A percentile compares a stretch with the other conserved stretches of the same genome.
Conservation (phyloP, 2,329 filamentous ascomycete genomes). For the Intubia oerlemansii region DNA sequence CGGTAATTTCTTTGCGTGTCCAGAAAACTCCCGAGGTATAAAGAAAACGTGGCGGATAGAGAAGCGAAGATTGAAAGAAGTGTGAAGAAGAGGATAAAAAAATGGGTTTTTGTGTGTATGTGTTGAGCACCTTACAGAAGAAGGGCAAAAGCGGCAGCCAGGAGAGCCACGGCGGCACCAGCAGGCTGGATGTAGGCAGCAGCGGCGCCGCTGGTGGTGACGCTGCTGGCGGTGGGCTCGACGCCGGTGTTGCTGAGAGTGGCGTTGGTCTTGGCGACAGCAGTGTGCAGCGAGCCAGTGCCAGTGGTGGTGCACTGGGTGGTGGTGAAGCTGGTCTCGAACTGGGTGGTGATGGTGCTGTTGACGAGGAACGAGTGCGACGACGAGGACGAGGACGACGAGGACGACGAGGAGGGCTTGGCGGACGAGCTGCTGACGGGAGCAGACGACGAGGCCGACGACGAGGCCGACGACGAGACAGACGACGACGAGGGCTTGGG, state of each 20-base stretch:
- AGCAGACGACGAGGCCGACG: constrained; percentile 16
- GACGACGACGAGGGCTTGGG: constrained; percentile 14
- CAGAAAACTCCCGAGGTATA: too few relatives aligned
- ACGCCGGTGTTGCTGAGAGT: too few relatives aligned
- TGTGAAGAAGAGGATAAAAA: background rate
- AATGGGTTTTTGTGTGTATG: background rate
- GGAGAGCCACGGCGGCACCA: constrained; percentile 11
- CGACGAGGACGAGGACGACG: constrained; percentile 7
- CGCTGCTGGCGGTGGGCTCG: constrained; percentile 4
- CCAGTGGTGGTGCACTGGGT: constrained; percentile 6
- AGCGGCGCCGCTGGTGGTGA: constrained; percentile 13
- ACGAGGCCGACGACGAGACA: constrained; percentile 6
- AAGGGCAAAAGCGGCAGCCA: constrained; percentile 12
- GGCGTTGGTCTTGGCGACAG: too few relatives aligned
- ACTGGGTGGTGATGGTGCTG: constrained; percentile 5
- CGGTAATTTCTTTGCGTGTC: too few relatives aligned
- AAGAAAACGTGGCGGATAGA: background rate
- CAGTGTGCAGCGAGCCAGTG: constrained; percentile 3
- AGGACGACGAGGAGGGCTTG: constrained; percentile 12
- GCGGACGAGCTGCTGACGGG: constrained; percentile 9
- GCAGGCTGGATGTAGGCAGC: constrained; percentile 13
- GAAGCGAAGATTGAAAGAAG: background rate
- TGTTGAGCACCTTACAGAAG: constrained; percentile 6
- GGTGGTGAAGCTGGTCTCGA: constrained; percentile 7
- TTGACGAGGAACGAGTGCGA: background rate